Evolutionary conservation across 2,329 filamentous ascomycete species (phyloP), one percentile per base, ranked within the genome.

Genomic region (Paraphoma sp.): DNA sequence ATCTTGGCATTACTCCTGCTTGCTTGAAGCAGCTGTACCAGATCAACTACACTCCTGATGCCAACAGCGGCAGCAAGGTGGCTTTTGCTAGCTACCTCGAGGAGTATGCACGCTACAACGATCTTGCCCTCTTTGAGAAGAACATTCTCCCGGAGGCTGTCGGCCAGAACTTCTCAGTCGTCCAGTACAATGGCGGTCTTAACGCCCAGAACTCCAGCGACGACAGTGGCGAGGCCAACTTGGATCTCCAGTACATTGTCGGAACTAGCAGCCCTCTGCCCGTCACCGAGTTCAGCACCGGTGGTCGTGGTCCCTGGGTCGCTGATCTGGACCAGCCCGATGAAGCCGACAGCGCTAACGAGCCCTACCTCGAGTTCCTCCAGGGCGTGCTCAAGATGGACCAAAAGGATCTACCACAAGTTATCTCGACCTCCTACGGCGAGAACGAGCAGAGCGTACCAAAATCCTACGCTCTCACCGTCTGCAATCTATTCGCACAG

Each of bases 391-490:
- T 88, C 2, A 77, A 78, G 2, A 80, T 87, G 8, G 69, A 80
- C 0, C 82, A 84, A 17, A 48, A 58, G 29, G 58, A 66, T 5
- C 77, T 90, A 4, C 87, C 88, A 0, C 83, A 86, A 51, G 85
- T 87, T 12, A 83, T 90, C 62, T 85, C 82, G 40, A 86, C 84
- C 10, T 89, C 86, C 0, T 91, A 90, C 69, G 87, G 86, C 45
- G 87, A 89, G 63, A 83, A 86, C 58, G 88, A 91, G 73, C 84
- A 89, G 70, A 83, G 80, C 7, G 80, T 90, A 0, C 87, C 88
- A 0, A 68, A 79, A 14, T 81, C 82, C 1, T 91, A 89, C 68
- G 85, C 86, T n/a, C 76, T 78, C 42, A 81, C 82, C 49, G 85
- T 88, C 12, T 90, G 88, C 78, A 82, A 85, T 62, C 78, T 86